Conservation (phyloP, 2,329 filamentous ascomycete genomes). For the Ophiognomonia clavigignenti-juglandacearum region DNA sequence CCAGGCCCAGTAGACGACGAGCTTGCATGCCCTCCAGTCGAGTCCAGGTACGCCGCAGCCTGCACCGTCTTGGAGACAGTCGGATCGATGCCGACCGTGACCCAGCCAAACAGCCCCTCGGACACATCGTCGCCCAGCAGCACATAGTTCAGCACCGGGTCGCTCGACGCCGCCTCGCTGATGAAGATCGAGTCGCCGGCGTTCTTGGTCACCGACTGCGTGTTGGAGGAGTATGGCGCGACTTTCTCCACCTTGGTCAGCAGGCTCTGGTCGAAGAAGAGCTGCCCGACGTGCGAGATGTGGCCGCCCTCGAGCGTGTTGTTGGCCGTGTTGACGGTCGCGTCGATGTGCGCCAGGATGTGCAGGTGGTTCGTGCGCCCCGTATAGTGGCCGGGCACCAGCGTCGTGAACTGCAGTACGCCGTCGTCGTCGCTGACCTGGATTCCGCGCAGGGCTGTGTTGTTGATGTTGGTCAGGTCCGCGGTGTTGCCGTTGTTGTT, state of each 20-base stretch:
- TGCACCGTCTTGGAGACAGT: too few relatives aligned
- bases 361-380: conserved; percentile 1
- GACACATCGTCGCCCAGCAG: conserved; percentile 20
- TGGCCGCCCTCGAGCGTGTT: conserved; percentile 32
- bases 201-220: conserved; percentile 19
- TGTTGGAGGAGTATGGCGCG: conserved; percentile 23
- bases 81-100: too few relatives aligned
- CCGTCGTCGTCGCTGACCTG: conserved; percentile 35
- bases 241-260: conserved; percentile 18
- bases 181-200: conserved; percentile 22
- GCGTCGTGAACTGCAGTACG: conserved; percentile 29
- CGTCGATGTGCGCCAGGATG: conserved; percentile 32
- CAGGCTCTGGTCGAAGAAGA: conserved; percentile 25
- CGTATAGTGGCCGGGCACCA: neutral
- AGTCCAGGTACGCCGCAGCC: too few relatives aligned
- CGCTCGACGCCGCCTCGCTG: conserved; percentile 21
- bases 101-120: conserved; percentile 25
- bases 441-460: conserved; percentile 38
- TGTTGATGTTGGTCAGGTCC: conserved; percentile 28
- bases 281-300: conserved; percentile 22
- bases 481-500: conserved; percentile 22
- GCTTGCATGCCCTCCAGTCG: too few relatives aligned
- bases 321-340: neutral
- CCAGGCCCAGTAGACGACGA: too few relatives aligned
- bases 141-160: conserved; percentile 24